Percentiles rank a stretch among this genome's conserved stretches.
Conservation (phyloP, 139 green algal genomes). For the Astrephomene gubernaculifera region DNA sequence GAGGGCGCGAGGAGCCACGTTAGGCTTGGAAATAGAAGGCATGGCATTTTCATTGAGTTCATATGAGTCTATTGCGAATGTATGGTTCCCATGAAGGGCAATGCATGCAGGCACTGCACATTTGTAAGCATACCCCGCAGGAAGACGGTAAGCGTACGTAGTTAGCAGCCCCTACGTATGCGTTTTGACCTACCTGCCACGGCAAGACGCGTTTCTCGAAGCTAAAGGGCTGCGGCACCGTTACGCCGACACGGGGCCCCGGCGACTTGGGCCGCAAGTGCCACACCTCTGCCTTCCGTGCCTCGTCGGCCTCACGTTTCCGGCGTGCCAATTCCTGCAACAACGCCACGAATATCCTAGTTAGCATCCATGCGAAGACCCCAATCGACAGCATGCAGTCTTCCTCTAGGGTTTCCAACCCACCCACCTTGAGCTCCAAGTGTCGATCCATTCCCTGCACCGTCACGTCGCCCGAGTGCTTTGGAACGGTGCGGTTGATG, state of each 20-base stretch:
- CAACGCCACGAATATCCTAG: not conserved
- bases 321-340: slow-evolving; percentile 52
- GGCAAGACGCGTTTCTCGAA: slow-evolving; percentile 46
- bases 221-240: slow-evolving; percentile 51
- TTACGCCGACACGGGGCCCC: slow-evolving; percentile 8
- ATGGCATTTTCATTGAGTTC: no score
- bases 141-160: no score
- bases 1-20: not conserved
- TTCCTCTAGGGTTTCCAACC: no score
- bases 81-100: no score
- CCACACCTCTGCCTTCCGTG: slow-evolving; percentile 53
- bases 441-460: slow-evolving; percentile 41
- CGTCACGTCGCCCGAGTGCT: slow-evolving; percentile 16
- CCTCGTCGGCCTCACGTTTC: slow-evolving; percentile 45
- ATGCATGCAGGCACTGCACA: no score
- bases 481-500: slow-evolving; percentile 51
- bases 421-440: slow-evolving; percentile 35
- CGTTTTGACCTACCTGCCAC: slow-evolving; percentile 31
- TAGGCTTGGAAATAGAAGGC: no score
- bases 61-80: no score
- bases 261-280: slow-evolving; percentile 38
- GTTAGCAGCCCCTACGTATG: no score
- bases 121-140: no score
- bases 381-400: no score
- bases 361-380: not conserved